Conservation (phyloP, 2,329 filamentous ascomycete species). For the Ceratocystis smalleyi region DNA sequence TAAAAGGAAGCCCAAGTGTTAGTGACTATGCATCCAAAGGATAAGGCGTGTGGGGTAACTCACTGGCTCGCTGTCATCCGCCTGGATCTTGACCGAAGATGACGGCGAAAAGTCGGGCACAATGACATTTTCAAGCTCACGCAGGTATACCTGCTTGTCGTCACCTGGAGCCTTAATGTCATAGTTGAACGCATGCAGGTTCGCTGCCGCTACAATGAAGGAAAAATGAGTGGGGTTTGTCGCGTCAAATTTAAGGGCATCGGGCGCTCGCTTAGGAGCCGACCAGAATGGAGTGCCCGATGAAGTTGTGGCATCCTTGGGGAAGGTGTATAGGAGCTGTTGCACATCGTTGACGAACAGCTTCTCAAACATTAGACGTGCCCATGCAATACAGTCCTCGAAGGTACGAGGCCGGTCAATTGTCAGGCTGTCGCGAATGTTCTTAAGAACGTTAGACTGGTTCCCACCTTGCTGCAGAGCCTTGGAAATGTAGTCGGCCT, state of each 20-base stretch:
- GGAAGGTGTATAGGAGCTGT: slow-evolving; percentile 92
- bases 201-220: slow-evolving; percentile 77
- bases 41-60: slow-evolving; percentile 23
- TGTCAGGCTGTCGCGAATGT: slow-evolving; percentile 75
- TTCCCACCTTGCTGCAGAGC: slow-evolving; percentile 86
- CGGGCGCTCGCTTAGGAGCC: slow-evolving; percentile 89
- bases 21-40: not conserved
- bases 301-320: slow-evolving; percentile 79
- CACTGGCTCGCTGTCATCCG: slow-evolving; percentile 79
- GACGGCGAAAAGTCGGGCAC: slow-evolving; percentile 89
- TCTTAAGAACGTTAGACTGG: slow-evolving; percentile 86
- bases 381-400: slow-evolving; percentile 95
- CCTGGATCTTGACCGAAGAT: slow-evolving; percentile 87
- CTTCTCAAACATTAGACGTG: slow-evolving; percentile 81
- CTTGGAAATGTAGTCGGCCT: slow-evolving; percentile 76
- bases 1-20: slow-evolving; percentile 1
- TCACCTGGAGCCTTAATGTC: slow-evolving; percentile 73
- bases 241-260: slow-evolving; percentile 75
- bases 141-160: slow-evolving; percentile 55
- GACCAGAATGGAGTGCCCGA: slow-evolving; percentile 93
- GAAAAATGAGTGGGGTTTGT: slow-evolving; percentile 73
- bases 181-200: slow-evolving; percentile 95
- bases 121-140: slow-evolving; percentile 80
- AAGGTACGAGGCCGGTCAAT: slow-evolving; percentile 83
- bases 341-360: slow-evolving; percentile 95